Conservation (phyloP, 495 filamentous ascomycete genomes). For the Trichoderma erinaceum region DNA sequence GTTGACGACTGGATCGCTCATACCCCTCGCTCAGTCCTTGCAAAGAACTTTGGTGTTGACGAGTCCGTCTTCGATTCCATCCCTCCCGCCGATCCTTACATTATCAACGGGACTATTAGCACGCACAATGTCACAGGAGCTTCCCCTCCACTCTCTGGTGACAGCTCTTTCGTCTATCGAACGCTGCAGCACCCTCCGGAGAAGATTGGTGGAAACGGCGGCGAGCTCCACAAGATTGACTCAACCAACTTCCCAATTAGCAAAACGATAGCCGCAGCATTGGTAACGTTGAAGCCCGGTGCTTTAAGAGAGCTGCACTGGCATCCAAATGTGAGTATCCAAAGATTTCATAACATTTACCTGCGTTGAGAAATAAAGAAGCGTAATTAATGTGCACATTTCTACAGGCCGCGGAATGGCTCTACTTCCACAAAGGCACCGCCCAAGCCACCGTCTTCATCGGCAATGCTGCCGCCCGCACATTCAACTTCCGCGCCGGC, state of each 20-base stretch:
- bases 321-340: conserved; percentile 54
- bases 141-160: conserved; percentile 43
- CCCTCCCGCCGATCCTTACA: conserved; percentile 47
- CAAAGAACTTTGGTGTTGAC: conserved; percentile 59
- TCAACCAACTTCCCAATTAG: conserved; percentile 55
- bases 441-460: conserved; percentile 58
- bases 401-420: conserved; percentile 55
- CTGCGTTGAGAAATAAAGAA: conserved; percentile 3
- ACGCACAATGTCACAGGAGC: conserved; percentile 42
- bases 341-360: neutral
- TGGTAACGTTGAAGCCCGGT: conserved; percentile 54
- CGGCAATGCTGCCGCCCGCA: conserved; percentile 50
- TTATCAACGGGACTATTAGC: conserved; percentile 49
- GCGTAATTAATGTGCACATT: conserved; percentile 17
- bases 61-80: conserved; percentile 51
- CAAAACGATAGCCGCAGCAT: conserved; percentile 54
- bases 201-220: conserved; percentile 53
- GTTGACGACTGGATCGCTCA: conserved; percentile 60
- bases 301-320: conserved; percentile 60
- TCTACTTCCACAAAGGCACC: conserved; percentile 56
- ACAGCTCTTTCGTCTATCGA: conserved; percentile 53
- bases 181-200: conserved; percentile 44
- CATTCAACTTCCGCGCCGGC: conserved; percentile 58
- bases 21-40: conserved; percentile 53
- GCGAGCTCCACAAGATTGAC: conserved; percentile 54